A percentile compares a stretch with the other conserved stretches of the same genome.
Conservation (phyloP, 768 basidiomycete genomes). For the Kwoniella europaea region DNA sequence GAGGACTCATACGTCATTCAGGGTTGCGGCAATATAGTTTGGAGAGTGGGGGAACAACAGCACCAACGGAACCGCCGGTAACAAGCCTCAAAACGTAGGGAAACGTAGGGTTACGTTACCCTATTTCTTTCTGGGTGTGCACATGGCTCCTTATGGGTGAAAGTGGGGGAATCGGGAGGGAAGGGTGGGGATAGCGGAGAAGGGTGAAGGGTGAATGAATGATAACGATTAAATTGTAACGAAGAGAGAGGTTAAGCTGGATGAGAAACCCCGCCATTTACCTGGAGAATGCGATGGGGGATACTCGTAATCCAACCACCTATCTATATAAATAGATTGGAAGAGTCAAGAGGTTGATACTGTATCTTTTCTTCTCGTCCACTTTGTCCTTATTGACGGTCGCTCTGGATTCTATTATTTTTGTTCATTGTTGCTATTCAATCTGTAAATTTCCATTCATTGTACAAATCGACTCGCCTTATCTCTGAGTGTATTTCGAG, state of each 20-base stretch:
- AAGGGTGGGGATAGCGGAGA: neutral
- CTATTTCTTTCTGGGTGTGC: neutral
- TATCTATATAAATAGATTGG: too few relatives aligned
- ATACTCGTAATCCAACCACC: too few relatives aligned
- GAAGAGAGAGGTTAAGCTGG: neutral
- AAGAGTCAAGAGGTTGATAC: too few relatives aligned
- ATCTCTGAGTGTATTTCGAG: neutral
- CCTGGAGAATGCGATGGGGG: neutral
- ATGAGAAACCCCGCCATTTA: neutral
- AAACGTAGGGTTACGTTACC: neutral
- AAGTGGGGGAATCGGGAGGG: slow-evolving; percentile 4
- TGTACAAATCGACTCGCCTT: neutral
- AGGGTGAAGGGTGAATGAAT: neutral
- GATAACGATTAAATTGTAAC: neutral
- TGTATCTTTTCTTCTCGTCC: too few relatives aligned
- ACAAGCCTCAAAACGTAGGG: neutral
- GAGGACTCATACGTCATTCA: neutral
- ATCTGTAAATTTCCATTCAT: too few relatives aligned
- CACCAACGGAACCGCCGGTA: neutral
- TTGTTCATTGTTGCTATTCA: too few relatives aligned
- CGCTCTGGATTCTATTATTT: too few relatives aligned
- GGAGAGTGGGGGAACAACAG: neutral
- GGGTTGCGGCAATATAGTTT: too few relatives aligned
- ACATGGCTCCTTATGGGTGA: neutral
- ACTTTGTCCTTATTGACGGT: too few relatives aligned